Evolutionary conservation across 768 basidiomycete genomes (phyloP), one percentile per base, ranked within the genome.

Genomic region (Boletus edulis): DNA sequence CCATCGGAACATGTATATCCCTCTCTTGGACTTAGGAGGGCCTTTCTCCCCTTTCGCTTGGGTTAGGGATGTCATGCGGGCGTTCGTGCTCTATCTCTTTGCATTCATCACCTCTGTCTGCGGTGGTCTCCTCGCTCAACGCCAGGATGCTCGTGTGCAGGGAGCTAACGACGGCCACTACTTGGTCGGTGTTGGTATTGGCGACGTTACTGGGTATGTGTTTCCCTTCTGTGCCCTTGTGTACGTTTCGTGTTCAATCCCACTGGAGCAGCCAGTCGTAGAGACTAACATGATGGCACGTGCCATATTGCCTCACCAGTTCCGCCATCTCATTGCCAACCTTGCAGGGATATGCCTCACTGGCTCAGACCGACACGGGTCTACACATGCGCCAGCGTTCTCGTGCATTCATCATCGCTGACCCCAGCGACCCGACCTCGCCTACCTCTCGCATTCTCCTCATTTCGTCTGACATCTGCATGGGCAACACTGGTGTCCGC

Each of bases 241-340:
- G 11, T 15, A 7, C 27, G 9, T 37, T 41, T 14, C 42, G 7
- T 5, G 17, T 42, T 35, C 51, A 27, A 50, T 27, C 20, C 9
- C 43, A 13, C 29, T 46, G 57, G 24, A 56, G 52, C 41, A 86
- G 85, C 86, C 88, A 5, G 82, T 89, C 17, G 87, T 90, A 7
- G 87, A 91, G 74, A 91, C 89, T 17, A 89, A 89, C 58, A 87
- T 90, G 84, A 88, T 89, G 87, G 86, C 83, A 67, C 46, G 71
- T 57, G 32, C 31, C 31, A 34, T 24, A 44, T 48, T 35, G 42
- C 44, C 31, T 38, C n/a, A 10, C 47, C 42, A n/a, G 34, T 31
- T 42, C 18, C 15, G 24, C 31, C 13, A 7, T 35, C 52, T 57
- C 55, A 48, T 32, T 10, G 4, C 11, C 6, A 41, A 5, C 34